Percentiles rank a stretch among this genome's conserved stretches.
Conservation (phyloP, 257 asterid genomes). For the Fraxinus pennsylvanica region DNA sequence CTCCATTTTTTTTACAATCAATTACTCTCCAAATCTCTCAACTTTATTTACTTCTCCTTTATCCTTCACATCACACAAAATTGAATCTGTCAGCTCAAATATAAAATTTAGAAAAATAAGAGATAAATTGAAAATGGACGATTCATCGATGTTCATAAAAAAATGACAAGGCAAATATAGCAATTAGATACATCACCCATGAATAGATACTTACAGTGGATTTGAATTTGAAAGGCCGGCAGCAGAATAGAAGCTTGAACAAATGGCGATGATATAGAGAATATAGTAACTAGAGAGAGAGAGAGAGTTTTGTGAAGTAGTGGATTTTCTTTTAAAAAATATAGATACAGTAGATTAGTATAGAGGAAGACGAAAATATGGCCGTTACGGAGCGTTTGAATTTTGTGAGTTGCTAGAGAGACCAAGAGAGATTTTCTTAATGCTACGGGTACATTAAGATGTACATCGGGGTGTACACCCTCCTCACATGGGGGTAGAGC, state of each 20-base stretch:
- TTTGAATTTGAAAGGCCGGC: constrained; percentile 44
- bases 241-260: constrained; percentile 36
- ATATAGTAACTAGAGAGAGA: constrained; percentile 22
- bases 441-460: no score
- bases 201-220: constrained; percentile 33
- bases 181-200: constrained; percentile 2
- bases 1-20: constrained; percentile 47
- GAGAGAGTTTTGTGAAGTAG: constrained; percentile 27
- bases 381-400: constrained; percentile 33
- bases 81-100: constrained; percentile 30
- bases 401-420: constrained; percentile 18
- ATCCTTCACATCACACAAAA: constrained; percentile 22
- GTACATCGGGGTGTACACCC: no score
- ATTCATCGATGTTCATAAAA: constrained; percentile 21
- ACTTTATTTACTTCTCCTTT: constrained; percentile 21
- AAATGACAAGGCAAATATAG: constrained; percentile 23
- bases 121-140: constrained; percentile 5
- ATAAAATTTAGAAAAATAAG: not conserved
- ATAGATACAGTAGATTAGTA: constrained; percentile 8
- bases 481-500: no score
- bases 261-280: constrained; percentile 43
- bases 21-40: constrained; percentile 30
- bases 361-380: constrained; percentile 17
- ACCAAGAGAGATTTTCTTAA: not conserved
- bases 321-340: constrained; percentile 20